Conservation (phyloP, 345 rosid species). For the Euphorbia peplus region DNA sequence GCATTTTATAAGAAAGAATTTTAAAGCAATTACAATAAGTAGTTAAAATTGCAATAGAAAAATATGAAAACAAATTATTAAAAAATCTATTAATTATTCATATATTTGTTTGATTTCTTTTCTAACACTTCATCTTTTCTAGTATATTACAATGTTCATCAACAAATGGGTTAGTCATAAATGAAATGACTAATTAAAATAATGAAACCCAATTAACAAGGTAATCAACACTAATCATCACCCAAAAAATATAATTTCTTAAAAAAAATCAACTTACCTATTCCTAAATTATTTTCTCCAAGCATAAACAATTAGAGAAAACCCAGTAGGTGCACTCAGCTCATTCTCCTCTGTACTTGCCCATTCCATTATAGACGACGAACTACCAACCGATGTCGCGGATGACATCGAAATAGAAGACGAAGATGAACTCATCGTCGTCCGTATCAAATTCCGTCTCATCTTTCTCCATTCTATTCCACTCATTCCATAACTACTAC, state of each 20-base stretch:
- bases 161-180: conserved; percentile 46
- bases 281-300: conserved; percentile 58
- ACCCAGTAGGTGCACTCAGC: conserved; percentile 51
- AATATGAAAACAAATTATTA: neutral
- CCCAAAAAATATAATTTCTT: conserved; percentile 7
- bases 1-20: too few species aligned
- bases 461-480: conserved; percentile 72
- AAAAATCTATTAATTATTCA: neutral
- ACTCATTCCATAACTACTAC: conserved; percentile 44
- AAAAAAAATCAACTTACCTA: neutral
- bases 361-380: conserved; percentile 86
- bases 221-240: conserved; percentile 12
- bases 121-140: conserved; percentile 5
- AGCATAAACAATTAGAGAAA: conserved; percentile 75
- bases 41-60: too few species aligned
- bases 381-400: conserved; percentile 71
- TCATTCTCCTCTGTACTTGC: conserved; percentile 72
- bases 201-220: neutral
- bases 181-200: neutral
- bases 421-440: conserved; percentile 65
- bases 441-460: conserved; percentile 64
- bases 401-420: conserved; percentile 88
- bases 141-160: conserved; percentile 30
- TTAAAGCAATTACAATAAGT: too few species aligned
- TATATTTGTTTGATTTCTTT: neutral